Base-by-base conservation (phyloP, 2,329 filamentous ascomycete genomes). In the Domatiomyces globalis region DNA sequence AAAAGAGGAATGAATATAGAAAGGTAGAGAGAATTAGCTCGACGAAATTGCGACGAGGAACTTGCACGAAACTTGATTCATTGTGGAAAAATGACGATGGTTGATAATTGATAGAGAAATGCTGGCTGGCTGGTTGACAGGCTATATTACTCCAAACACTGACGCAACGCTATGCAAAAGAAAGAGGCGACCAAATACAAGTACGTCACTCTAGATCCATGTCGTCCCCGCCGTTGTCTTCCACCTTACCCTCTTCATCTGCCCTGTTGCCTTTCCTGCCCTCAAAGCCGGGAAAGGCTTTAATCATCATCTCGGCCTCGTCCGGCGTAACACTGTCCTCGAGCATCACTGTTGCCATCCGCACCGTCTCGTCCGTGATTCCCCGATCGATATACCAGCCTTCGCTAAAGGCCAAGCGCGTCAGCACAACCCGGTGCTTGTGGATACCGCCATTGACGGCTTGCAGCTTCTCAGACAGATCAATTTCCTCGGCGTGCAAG, bases 381-480 rank as follows among this genome's bases (percentile, higher is more conserved):
- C 83, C 83, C 1, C 74, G 73, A 66, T 95, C 88, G 25, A 94
- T 74, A 9, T 92, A 77, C 7, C 85, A 67, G 27, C 87, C 84
- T 55, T 94, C 87, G 5, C 80, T 83, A 65, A 95, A 95, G 0
- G 86, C 87, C n/a, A 96, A 70, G 43, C 90, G 72, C 0, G 87
- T 88, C 45, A 98, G 71, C 1, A 81, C 80, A 8, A 95, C 78
- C 1, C 94, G 72, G 61, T 94, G 90, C 49, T 88, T 87, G 62
- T 95, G 87, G 49, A 80, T 78, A 0, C 83, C 85, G 2, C 87
- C 86, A 4, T 79, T 75, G 0, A 85, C 78, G 7, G 77, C 76
- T 0, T 76, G 74, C 4, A 95, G 72, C 65, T 90, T 94, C 47
- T 78, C 75, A 47, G 80, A 76, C 56, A 94, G 78, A 58, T 90